Evolutionary conservation across 768 basidiomycete genomes (phyloP), one percentile per base, ranked within the genome.

Genomic region (Scleroderma bovista): DNA sequence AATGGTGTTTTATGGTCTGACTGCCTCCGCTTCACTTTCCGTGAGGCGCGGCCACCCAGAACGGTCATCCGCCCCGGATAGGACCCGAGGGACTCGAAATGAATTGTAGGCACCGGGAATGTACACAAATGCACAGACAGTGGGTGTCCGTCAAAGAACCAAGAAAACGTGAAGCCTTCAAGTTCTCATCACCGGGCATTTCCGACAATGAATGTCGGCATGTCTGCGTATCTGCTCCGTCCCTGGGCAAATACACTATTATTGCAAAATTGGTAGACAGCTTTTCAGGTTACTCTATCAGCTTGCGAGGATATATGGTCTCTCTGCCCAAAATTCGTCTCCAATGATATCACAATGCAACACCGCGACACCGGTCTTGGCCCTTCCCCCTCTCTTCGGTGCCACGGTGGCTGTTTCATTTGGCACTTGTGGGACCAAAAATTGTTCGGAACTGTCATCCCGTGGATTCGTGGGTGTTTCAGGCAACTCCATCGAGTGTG

Each of bases 321-420:
- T 68, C 24, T 72, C 69, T 7, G 74, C 63, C 93, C 93, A 96
- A 67, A 95, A 94, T 1, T 74, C 77, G 47, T 88, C 81, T 47
- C 77, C 75, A 51, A 95, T 93, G 51, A 95, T 77, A 68, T 95
- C 93, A 62, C 84, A 88, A 56, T 95, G 90, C 22, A 84, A 55
- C 1, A 92, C 70, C 5, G 72, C 74, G 42, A 91, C 70, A 59
- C 59, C 72, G 20, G 71, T 79, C 51, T 60, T 65, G 11, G 65
- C 51, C 48, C 71, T 72, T 32, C 51, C 51, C 51, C 69, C 67
- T 52, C 63, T 69, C 55, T 66, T 71, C 51, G 53, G 51, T 53
- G 51, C 47, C 57, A 60, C 36, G 42, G 23, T 20, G 19, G 42
- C 47, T 48, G 45, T 48, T 22, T 34, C 23, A 26, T 8, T 31